Evolutionary conservation across 495 filamentous ascomycete species (phyloP).

Genomic region (Poronia punctata): DNA sequence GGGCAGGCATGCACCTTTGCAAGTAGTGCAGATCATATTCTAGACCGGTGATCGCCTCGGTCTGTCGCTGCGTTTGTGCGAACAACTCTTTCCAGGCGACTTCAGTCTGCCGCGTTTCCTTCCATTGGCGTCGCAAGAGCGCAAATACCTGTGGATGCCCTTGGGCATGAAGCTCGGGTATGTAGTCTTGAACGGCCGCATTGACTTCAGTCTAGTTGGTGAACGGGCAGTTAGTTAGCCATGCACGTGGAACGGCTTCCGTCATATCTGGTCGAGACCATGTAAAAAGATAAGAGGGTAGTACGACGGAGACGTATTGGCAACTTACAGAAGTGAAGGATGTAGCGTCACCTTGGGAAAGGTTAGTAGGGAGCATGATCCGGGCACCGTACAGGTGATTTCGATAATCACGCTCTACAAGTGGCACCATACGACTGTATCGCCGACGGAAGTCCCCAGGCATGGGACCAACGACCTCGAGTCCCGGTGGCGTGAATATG

Average conservation of each 20-base stretch:
- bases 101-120: no score
- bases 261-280: no score
- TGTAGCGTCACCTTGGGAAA: background rate
- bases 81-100: background rate
- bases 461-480: background rate
- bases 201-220: no score
- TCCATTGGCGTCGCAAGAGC: no score
- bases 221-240: no score
- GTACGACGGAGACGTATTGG: no score
- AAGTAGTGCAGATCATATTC: background rate
- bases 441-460: conserved; percentile 3
- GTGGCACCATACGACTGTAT: conserved; percentile 20
- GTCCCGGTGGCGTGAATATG: conserved; percentile 18
- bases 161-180: no score
- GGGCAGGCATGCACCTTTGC: conserved; percentile 2
- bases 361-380: background rate
- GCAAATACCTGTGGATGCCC: no score
- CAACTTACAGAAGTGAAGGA: conserved; percentile 5
- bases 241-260: no score
- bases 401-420: conserved; percentile 7
- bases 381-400: conserved; percentile 3
- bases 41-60: background rate
- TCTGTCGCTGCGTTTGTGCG: background rate
- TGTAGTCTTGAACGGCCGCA: no score
- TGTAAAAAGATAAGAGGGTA: no score